phyloP scores from a whole-genome alignment of 805 yeast species.

The Pichia nanzhaoensis region DNA sequence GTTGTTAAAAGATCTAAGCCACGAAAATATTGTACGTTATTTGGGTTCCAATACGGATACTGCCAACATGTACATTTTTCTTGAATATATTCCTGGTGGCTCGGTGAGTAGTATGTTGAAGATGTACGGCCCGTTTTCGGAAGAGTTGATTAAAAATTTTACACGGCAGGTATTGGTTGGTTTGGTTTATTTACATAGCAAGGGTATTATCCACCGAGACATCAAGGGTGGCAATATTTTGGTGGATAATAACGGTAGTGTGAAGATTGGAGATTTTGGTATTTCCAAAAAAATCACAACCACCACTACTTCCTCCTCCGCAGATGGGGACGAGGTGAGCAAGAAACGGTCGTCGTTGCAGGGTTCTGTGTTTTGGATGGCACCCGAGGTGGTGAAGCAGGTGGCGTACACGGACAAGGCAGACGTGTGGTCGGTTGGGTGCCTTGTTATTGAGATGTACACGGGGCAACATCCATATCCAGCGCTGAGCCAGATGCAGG shows the following conservation, averaged over 20 bases:
- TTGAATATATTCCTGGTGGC: conserved; percentile 43
- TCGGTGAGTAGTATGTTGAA: conserved; percentile 47
- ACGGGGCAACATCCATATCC: conserved; percentile 97
- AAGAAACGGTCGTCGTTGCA: conserved; percentile 75
- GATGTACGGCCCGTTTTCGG: conserved; percentile 57
- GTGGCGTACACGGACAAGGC: conserved; percentile 87
- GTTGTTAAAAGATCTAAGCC: conserved; percentile 70
- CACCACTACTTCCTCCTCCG: neutral
- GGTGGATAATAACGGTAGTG: conserved; percentile 53
- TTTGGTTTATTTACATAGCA: conserved; percentile 47
- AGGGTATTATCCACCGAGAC: conserved; percentile 55
- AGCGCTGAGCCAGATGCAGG: conserved; percentile 92
- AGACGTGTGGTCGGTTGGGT: conserved; percentile 97
- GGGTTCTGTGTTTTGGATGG: conserved; percentile 99
- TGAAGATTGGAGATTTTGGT: conserved; percentile 61
- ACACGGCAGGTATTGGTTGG: conserved; percentile 51
- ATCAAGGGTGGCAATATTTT: conserved; percentile 60
- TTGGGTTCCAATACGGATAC: conserved; percentile 80
- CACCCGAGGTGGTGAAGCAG: conserved; percentile 96
- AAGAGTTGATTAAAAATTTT: conserved; percentile 50
- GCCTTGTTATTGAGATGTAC: conserved; percentile 88
- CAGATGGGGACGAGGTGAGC: conserved; percentile 27
- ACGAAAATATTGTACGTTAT: conserved; percentile 88
- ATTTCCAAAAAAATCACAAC: conserved; percentile 37
- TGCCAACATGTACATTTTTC: conserved; percentile 66